Conservation (phyloP, 768 basidiomycete species). For the Gloeostereum incarnatum region DNA sequence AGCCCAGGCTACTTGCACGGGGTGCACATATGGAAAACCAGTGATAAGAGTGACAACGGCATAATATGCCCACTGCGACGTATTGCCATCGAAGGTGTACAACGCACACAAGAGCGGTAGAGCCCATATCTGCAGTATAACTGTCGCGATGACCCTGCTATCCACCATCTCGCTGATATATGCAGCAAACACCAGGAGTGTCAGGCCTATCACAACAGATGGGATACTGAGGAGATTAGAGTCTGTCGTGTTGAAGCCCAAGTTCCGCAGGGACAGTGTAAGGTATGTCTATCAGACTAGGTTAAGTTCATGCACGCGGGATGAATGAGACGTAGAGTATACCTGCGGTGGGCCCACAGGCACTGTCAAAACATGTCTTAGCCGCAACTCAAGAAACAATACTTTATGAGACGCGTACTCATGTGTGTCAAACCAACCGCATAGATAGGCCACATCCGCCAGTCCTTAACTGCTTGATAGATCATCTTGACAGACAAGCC, state of each 20-base stretch:
- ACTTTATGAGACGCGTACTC: constrained; percentile 31
- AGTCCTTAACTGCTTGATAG: constrained; percentile 43
- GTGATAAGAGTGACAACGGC: constrained; percentile 43
- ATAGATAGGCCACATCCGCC: constrained; percentile 61
- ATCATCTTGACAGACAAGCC: constrained; percentile 42
- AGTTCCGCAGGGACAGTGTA: constrained; percentile 49
- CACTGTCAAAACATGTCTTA: no score
- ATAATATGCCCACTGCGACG: constrained; percentile 49
- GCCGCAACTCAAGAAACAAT: no score
- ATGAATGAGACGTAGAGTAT: not conserved
- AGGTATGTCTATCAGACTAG: constrained; percentile 38
- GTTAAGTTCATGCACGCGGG: not conserved
- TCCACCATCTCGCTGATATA: constrained; percentile 48
- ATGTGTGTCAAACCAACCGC: constrained; percentile 43
- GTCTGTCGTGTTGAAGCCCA: constrained; percentile 56
- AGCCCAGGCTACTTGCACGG: constrained; percentile 46
- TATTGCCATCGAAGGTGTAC: constrained; percentile 35
- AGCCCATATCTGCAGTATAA: constrained; percentile 53
- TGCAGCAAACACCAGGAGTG: constrained; percentile 35
- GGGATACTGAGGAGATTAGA: constrained; percentile 58
- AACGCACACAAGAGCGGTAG: constrained; percentile 32
- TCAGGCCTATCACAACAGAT: constrained; percentile 40
- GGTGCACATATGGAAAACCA: constrained; percentile 45
- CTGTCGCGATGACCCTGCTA: constrained; percentile 41
- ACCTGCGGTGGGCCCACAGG: not conserved